Evolutionary conservation across 148 eudicot genomes (phyloP).

Genomic region (Spergularia marina): DNA sequence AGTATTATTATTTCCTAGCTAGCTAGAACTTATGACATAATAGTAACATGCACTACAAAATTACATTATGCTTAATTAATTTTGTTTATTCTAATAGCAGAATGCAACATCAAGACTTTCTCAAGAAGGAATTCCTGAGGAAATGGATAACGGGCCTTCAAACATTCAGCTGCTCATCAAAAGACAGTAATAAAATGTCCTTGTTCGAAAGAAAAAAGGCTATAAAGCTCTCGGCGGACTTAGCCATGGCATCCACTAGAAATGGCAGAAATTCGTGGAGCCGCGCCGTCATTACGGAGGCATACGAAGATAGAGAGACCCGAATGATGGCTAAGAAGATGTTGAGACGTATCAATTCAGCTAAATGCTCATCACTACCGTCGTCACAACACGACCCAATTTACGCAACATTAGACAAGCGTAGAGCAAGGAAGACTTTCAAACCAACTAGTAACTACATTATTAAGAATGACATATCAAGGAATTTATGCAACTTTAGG

Average conservation of each 20-base stretch:
- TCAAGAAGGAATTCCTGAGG: conserved; percentile 55
- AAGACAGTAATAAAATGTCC: conserved; percentile 38
- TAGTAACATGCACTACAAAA: neutral
- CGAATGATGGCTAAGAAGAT: conserved; percentile 20
- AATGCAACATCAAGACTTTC: conserved; percentile 35
- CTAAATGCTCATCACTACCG: neutral
- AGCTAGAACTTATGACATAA: neutral
- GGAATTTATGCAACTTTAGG: conserved; percentile 6
- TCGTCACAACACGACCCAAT: neutral
- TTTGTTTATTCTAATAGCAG: neutral
- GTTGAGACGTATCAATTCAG: neutral
- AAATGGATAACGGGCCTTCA: conserved; percentile 61
- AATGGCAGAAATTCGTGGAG: conserved; percentile 44
- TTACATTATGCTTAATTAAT: neutral
- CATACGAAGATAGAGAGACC: conserved; percentile 24
- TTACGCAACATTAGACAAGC: neutral
- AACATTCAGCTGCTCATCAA: conserved; percentile 37
- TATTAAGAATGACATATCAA: conserved; percentile 13
- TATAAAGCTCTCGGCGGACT: conserved; percentile 63
- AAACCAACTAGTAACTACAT: neutral
- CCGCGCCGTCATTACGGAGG: conserved; percentile 45
- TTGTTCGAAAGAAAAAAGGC: conserved; percentile 57
- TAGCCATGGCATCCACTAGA: conserved; percentile 73
- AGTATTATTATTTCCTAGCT: no score
- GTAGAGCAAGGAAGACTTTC: neutral